These are phyloP conservation scores for Monosporascus sp. DNA, from an alignment of 2,329 filamentous ascomycete genomes.

Conservation along the genomic window DNA sequence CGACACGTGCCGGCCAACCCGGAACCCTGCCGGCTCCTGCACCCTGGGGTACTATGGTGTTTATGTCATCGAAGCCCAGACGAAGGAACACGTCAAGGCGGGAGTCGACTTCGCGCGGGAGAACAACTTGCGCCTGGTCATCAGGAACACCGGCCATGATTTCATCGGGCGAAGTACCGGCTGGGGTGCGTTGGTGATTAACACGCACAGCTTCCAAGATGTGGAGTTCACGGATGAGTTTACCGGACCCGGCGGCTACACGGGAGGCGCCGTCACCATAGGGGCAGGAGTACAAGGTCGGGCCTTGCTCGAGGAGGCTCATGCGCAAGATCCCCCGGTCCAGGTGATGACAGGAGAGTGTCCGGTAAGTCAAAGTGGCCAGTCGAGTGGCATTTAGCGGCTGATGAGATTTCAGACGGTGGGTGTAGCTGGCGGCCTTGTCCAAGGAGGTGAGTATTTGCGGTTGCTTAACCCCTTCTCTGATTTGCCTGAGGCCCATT, in stretches of 20 bases:
- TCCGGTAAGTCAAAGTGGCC: constrained; percentile 27
- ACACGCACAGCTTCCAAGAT: constrained; percentile 50
- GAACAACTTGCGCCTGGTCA: constrained; percentile 45
- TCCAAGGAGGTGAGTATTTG: constrained; percentile 41
- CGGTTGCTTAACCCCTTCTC: constrained; percentile 5
- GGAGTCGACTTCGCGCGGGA: constrained; percentile 35
- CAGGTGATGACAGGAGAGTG: constrained; percentile 49
- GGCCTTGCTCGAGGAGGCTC: constrained; percentile 37
- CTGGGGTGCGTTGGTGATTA: constrained; percentile 50
- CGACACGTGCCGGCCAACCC: constrained; percentile 33
- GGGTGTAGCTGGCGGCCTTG: constrained; percentile 55
- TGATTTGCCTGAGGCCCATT: constrained; percentile 7
- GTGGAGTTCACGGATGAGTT: constrained; percentile 34
- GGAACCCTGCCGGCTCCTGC: constrained; percentile 27
- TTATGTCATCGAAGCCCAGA: constrained; percentile 27
- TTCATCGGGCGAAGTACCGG: constrained; percentile 56
- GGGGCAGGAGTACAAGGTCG: constrained; percentile 46
- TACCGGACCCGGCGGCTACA: constrained; percentile 31
- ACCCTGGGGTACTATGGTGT: constrained; percentile 34
- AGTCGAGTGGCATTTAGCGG: not conserved
- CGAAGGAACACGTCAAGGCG: constrained; percentile 21
- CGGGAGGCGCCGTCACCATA: constrained; percentile 42
- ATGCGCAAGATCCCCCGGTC: constrained; percentile 31
- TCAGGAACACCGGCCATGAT: constrained; percentile 54
- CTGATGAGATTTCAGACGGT: constrained; percentile 36